These are phyloP conservation scores for Erythrobasidium hasegawianum DNA, from an alignment of 1,284 basidiomycete genomes.

Conservation along the genomic window DNA sequence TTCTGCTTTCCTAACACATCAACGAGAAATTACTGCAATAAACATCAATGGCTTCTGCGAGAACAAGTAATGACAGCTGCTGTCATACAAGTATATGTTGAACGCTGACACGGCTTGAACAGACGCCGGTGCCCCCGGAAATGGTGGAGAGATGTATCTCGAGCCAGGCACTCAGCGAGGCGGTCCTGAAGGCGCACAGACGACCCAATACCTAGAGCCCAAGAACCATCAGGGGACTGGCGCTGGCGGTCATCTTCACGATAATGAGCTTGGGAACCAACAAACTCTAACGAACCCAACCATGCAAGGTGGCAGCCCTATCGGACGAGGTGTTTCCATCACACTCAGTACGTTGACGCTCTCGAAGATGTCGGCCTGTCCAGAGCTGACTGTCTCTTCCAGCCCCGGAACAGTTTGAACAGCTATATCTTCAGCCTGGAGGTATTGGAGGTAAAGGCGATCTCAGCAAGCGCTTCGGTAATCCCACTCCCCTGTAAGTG, in stretches of 20 bases:
- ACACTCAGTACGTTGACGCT: conserved; percentile 17
- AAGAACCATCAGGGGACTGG: conserved; percentile 1
- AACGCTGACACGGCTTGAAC: no score
- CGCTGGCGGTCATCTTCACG: not conserved
- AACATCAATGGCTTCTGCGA: no score
- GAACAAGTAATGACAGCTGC: no score
- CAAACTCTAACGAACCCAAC: not conserved
- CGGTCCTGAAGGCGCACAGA: not conserved
- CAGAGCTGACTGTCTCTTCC: not conserved
- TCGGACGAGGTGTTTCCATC: conserved; percentile 32
- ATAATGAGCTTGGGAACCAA: conserved; percentile 25
- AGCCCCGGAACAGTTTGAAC: conserved; percentile 39
- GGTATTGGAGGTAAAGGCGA: conserved; percentile 42
- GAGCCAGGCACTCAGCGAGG: no score
- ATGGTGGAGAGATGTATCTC: no score
- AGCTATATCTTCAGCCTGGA: conserved; percentile 42
- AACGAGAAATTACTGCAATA: no score
- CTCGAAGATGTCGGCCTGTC: not conserved
- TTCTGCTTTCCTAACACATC: no score
- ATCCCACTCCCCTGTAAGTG: conserved; percentile 42
- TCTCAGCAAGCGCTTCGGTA: conserved; percentile 41
- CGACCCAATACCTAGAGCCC: conserved; percentile 14
- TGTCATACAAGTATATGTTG: no score
- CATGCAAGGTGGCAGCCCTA: conserved; percentile 28
- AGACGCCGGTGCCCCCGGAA: no score